Conservation (phyloP, 352 stramenopile species). For the Phytopythium ostracodes region DNA sequence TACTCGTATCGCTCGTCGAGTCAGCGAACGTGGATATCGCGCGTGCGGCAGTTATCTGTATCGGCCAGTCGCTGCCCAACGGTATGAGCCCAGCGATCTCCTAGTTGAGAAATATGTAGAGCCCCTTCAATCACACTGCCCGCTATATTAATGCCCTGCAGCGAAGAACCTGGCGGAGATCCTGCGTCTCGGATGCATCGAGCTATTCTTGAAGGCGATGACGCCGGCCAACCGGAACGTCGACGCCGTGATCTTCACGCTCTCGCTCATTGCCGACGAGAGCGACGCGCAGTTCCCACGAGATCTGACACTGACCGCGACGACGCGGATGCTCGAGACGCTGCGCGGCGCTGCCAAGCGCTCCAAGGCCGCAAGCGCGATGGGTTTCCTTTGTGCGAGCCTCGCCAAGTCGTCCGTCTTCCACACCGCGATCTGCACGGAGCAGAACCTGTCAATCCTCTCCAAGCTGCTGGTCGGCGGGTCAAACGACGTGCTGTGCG, state of each 20-base stretch:
- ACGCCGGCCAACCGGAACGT: constrained; percentile 34
- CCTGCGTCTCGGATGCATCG: constrained; percentile 43
- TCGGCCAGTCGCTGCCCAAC: constrained; percentile 54
- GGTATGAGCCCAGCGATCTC: constrained; percentile 17
- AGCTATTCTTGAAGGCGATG: constrained; percentile 50
- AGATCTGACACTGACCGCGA: constrained; percentile 29
- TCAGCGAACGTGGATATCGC: constrained; percentile 31
- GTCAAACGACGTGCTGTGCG: constrained; percentile 42
- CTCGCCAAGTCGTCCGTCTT: constrained; percentile 47
- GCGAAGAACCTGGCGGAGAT: constrained; percentile 56
- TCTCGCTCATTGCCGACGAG: constrained; percentile 59
- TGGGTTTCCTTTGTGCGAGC: constrained; percentile 56
- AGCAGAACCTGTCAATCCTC: constrained; percentile 58
- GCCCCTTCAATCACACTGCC: not conserved
- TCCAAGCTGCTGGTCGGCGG: constrained; percentile 62
- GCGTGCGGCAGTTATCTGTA: constrained; percentile 45
- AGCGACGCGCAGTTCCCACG: constrained; percentile 47
- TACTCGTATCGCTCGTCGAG: constrained; percentile 42
- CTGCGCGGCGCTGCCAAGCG: constrained; percentile 60
- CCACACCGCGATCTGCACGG: constrained; percentile 36
- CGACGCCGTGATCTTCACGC: constrained; percentile 43
- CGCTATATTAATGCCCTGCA: constrained; percentile 6
- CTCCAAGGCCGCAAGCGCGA: constrained; percentile 44
- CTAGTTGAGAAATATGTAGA: no score
- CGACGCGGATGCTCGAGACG: constrained; percentile 51